A percentile compares a stretch with the other conserved stretches of the same genome.
Evolutionary conservation across 768 basidiomycete species (phyloP).

Genomic region (Obba rivulosa): DNA sequence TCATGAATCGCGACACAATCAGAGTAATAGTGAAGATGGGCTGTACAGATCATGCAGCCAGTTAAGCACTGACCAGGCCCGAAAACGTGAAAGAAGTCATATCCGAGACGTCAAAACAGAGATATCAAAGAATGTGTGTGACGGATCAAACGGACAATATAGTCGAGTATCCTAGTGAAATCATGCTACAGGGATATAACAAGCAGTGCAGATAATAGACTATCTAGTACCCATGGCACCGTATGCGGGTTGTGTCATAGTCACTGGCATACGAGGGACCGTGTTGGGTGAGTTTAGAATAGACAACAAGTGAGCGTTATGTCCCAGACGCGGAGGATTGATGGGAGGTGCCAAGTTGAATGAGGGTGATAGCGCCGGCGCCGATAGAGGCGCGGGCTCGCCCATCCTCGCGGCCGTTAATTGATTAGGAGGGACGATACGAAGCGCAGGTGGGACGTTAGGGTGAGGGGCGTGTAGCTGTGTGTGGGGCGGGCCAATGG

Average conservation of each 20-base stretch:
- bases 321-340: slow-evolving; percentile 1
- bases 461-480: not conserved
- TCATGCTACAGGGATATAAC: slow-evolving; percentile 18
- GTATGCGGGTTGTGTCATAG: not conserved
- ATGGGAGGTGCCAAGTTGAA: slow-evolving; percentile 8
- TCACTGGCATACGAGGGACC: slow-evolving; percentile 11
- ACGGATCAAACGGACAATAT: not conserved
- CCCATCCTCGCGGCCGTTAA: not conserved
- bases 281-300: slow-evolving; percentile 23
- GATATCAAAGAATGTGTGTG: no score
- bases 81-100: no score
- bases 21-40: no score
- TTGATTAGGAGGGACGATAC: slow-evolving; percentile 4
- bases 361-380: not conserved
- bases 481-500: slow-evolving; percentile 2
- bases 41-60: no score
- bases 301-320: slow-evolving; percentile 23
- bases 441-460: slow-evolving; percentile 5
- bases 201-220: slow-evolving; percentile 17
- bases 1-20: no score
- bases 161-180: not conserved
- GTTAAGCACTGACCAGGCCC: no score
- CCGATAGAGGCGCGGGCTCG: slow-evolving; percentile 9
- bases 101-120: no score
- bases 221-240: slow-evolving; percentile 5